Percentiles rank a stretch among this genome's conserved stretches.
These are phyloP conservation scores for Trichoderma semiorbis DNA, from an alignment of 2,329 filamentous ascomycete species.

Conservation along the genomic window DNA sequence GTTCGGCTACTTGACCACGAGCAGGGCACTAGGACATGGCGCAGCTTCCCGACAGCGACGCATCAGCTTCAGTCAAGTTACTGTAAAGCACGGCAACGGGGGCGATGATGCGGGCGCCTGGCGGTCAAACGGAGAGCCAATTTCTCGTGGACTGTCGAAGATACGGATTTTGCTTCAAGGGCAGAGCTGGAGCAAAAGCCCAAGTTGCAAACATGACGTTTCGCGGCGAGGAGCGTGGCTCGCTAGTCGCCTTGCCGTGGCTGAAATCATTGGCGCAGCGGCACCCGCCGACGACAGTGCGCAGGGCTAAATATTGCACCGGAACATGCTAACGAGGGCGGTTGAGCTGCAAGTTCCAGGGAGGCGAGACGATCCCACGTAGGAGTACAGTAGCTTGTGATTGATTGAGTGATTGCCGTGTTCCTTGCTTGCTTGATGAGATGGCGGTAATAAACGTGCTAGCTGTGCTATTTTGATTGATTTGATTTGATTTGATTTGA, in stretches of 20 bases:
- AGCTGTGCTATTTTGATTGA: neutral
- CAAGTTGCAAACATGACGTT: slow-evolving; percentile 10
- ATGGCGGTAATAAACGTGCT: neutral
- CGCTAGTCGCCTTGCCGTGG: slow-evolving; percentile 3
- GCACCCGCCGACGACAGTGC: slow-evolving; percentile 8
- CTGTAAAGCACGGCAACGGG: neutral
- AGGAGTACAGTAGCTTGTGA: neutral
- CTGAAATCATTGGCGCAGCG: slow-evolving; percentile 11
- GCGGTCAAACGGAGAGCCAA: neutral
- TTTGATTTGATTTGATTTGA: neutral
- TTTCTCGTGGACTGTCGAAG: neutral
- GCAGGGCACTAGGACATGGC: slow-evolving; percentile 7
- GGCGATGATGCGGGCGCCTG: neutral
- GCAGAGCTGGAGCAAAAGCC: neutral
- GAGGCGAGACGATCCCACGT: neutral
- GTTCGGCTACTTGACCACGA: neutral
- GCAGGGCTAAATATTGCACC: slow-evolving; percentile 1
- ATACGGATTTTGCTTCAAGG: neutral
- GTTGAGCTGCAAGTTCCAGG: neutral
- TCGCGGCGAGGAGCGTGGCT: slow-evolving; percentile 8
- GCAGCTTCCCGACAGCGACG: neutral
- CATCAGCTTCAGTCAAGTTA: neutral
- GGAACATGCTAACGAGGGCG: neutral
- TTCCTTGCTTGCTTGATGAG: neutral
- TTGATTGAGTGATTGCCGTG: neutral